Percentiles rank a stretch among this genome's conserved stretches.
phyloP scores from a whole-genome alignment of 805 yeast species.

The Nakazawaea anatomiae region DNA sequence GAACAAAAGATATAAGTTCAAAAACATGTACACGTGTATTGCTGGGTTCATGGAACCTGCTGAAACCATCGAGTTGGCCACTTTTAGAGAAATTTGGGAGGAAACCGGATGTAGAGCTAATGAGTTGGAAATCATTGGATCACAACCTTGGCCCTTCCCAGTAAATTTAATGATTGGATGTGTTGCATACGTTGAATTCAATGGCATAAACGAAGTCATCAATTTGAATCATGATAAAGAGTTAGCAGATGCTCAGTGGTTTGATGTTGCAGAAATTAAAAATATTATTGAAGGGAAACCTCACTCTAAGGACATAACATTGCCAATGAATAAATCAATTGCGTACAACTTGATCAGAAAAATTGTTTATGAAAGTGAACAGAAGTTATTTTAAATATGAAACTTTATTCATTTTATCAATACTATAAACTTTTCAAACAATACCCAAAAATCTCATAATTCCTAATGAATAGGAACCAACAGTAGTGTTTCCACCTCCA shows the following conservation, averaged over 20 bases:
- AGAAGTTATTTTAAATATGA: too few species aligned
- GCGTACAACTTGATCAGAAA: conserved; percentile 38
- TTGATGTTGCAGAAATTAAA: conserved; percentile 48
- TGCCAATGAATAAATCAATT: conserved; percentile 39
- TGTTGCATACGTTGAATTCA: conserved; percentile 67
- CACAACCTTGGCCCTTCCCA: conserved; percentile 99
- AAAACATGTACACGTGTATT: conserved; percentile 71
- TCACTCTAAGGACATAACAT: conserved; percentile 30
- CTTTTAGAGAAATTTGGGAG: conserved; percentile 88
- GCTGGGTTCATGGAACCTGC: conserved; percentile 97
- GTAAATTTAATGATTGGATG: conserved; percentile 93
- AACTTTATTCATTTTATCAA: background rate
- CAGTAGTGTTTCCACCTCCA: conserved; percentile 6
- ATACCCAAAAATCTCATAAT: conserved; percentile 4
- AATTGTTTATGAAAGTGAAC: conserved; percentile 15
- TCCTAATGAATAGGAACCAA: conserved; percentile 1
- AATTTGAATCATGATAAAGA: conserved; percentile 81
- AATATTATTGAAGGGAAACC: conserved; percentile 27
- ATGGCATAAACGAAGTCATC: conserved; percentile 59
- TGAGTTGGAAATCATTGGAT: conserved; percentile 53
- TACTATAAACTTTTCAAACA: background rate
- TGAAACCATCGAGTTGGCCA: conserved; percentile 85
- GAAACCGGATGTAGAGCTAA: conserved; percentile 78
- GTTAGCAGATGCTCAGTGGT: conserved; percentile 82
- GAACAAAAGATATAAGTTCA: conserved; percentile 50